These are phyloP conservation scores for Zea luxurians DNA, from an alignment of 176 grass and related monocot genomes.

Conservation along the genomic window DNA sequence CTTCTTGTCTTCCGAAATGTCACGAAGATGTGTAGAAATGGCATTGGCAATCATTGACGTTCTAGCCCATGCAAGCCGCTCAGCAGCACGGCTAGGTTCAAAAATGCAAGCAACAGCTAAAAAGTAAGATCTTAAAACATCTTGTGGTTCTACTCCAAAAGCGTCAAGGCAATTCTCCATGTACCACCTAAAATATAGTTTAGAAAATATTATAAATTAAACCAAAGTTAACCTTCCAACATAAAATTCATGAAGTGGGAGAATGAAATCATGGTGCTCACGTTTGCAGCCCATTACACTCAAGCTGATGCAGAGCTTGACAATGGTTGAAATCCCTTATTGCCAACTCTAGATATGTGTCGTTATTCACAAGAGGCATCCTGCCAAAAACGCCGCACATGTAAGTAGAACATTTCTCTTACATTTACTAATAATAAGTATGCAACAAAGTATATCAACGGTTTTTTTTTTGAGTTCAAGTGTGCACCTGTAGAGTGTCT, in stretches of 20 bases:
- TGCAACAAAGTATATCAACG: not conserved
- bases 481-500: conserved; percentile 78
- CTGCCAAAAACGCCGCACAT: conserved; percentile 29
- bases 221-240: not conserved
- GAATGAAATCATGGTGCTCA: conserved; percentile 21
- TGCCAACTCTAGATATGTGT: conserved; percentile 66
- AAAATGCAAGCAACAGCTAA: conserved; percentile 58
- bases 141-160: conserved; percentile 40
- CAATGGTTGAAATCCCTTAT: conserved; percentile 82
- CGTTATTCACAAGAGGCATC: conserved; percentile 87
- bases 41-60: conserved; percentile 46
- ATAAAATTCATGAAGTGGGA: not conserved
- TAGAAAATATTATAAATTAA: not conserved
- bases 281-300: conserved; percentile 66
- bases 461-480: not conserved
- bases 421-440: not conserved
- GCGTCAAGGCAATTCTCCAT: conserved; percentile 40
- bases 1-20: not conserved
- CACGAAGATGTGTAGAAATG: conserved; percentile 36
- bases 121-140: conserved; percentile 62
- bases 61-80: conserved; percentile 65
- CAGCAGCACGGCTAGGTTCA: conserved; percentile 53
- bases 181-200: conserved; percentile 56
- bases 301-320: conserved; percentile 68
- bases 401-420: not conserved